These are phyloP conservation scores for Pichia rugopelliculosa DNA, from an alignment of 805 yeast species.

Conservation along the genomic window DNA sequence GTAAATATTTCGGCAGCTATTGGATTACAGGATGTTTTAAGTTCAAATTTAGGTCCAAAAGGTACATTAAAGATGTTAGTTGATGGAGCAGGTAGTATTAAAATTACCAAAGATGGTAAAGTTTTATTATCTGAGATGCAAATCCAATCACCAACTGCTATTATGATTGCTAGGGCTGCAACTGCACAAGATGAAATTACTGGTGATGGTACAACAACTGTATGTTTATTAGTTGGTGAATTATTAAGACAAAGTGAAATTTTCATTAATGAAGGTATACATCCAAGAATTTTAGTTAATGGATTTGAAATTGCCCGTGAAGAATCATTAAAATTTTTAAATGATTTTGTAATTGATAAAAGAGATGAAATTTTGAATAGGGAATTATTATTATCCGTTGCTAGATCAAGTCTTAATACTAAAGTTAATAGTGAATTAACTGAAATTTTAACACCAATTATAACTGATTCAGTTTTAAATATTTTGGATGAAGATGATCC, in stretches of 20 bases:
- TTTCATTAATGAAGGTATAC: slow-evolving; percentile 86
- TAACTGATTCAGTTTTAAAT: slow-evolving; percentile 88
- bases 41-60: slow-evolving; percentile 91
- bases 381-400: slow-evolving; percentile 85
- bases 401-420: slow-evolving; percentile 81
- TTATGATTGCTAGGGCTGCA: slow-evolving; percentile 93
- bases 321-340: slow-evolving; percentile 62
- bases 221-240: slow-evolving; percentile 90
- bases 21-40: slow-evolving; percentile 87
- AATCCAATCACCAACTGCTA: slow-evolving; percentile 85
- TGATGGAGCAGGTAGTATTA: slow-evolving; percentile 93
- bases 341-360: slow-evolving; percentile 49
- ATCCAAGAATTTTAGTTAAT: slow-evolving; percentile 89
- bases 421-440: slow-evolving; percentile 74
- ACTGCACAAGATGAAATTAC: slow-evolving; percentile 98
- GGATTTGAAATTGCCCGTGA: slow-evolving; percentile 90
- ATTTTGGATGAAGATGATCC: slow-evolving; percentile 44
- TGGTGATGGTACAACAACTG: slow-evolving; percentile 99
- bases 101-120: slow-evolving; percentile 95
- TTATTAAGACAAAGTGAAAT: slow-evolving; percentile 91
- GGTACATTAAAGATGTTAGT: slow-evolving; percentile 96
- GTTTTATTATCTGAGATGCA: slow-evolving; percentile 94
- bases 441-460: slow-evolving; percentile 83
- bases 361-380: slow-evolving; percentile 46
- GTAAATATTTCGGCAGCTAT: slow-evolving; percentile 96